Evolutionary conservation across 495 filamentous ascomycete genomes (phyloP), one percentile per base, ranked within the genome.

Genomic region (Chaetomium cochliodes): DNA sequence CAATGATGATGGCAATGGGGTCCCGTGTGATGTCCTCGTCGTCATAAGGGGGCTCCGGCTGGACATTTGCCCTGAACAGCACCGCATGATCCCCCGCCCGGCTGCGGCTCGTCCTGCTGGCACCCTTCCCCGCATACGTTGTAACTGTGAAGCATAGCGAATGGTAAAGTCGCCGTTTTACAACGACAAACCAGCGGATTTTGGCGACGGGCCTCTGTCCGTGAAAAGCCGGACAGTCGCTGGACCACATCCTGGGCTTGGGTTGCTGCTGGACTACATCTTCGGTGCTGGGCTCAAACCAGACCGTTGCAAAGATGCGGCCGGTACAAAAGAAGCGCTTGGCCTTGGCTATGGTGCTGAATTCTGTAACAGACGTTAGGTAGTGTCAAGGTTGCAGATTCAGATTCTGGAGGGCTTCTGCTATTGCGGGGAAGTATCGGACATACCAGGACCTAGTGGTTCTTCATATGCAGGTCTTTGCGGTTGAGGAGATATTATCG

Each of bases 251-350:
- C 16, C 39, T 39, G 33, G 26, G 41, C 13, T 69, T 64, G 12
- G 62, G 15, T 12, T 23, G 63, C 41, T 60, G 67, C 22, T 39
- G 46, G 16, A 49, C 22, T 16, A 41, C 33, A 22, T 56, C 62
- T 0, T 41, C 49, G 13, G 61, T 59, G 18, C 44, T 58, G 13
- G 73, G 70, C 47, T 77, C 74, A 65, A 73, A 77, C 74, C 74
- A 77, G 12, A 67, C 63, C 3, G 67, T 64, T 20, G 72, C 72
- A 68, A 76, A 77, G 63, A 77, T 73, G 53, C 74, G 73, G 1
- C 74, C 74, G 3, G 70, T 50, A 55, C 68, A 68, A 63, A 78
- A 74, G 76, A 81, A 81, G 65, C 76, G 79, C 60, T 77, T 77
- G 33, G 72, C 73, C 44, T 75, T 78, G 49, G 69, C 51, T 28